Base-by-base conservation (phyloP, 805 yeast genomes). In the Brettanomyces sp. region DNA sequence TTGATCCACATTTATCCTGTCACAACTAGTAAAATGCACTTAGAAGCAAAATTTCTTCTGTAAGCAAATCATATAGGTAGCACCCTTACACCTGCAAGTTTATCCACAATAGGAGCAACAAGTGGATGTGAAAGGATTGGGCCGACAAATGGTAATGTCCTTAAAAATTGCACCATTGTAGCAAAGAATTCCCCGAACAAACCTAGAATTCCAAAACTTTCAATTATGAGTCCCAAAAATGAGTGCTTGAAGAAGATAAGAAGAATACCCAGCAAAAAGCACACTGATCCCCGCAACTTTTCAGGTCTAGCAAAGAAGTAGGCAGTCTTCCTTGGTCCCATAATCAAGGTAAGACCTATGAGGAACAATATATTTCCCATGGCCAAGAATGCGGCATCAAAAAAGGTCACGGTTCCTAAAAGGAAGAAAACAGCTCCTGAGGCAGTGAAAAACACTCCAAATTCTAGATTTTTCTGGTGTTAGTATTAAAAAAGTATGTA, bases 121-220 rank as follows among this genome's bases (percentile, higher is more conserved):
- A 67, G 64, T 1, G 98, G 97, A 59, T 83, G 79, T 34, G 89
- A 80, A 45, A 93, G 73, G 5, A 89, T 47, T 24, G 95, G 90
- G 1, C 98, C 98, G 49, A 93, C 80, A 48, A 85, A 61, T 3
- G 99, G 99, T 55, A 91, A 64, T 5, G 95, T 83, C 62, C 97
- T 74, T 56, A 91, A 71, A 59, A 93, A 91, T 53, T 86, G 84
- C 11, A 91, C 77, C 41, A 93, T 80, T 11, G 95, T 86, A 24
- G 95, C 88, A 58, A 91, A 85, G 64, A 93, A 90, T 65, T 93
- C 98, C 35, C 67, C 99, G 66, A 93, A 91, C 35, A 91, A 69
- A 6, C 87, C 90, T 49, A 91, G 65, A 24, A 91, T 87, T n/a
- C 99, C 99, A 51, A 90, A 68, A 43, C 83, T 77, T 63, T 91